A percentile compares a stretch with the other conserved stretches of the same genome.
Conservation (phyloP, 169 alveolate species). For the Cryptosporidium sp. region DNA sequence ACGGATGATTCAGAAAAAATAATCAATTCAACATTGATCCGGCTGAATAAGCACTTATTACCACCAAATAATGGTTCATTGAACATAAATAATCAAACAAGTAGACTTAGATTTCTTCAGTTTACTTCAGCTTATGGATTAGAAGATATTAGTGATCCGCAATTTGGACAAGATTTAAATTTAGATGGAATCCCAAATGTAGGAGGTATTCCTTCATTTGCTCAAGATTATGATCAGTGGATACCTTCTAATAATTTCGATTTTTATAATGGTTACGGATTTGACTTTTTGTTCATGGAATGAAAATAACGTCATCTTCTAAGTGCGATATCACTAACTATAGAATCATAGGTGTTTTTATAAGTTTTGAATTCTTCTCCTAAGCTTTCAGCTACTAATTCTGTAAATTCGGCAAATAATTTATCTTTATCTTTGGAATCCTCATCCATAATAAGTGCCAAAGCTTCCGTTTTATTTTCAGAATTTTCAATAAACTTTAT, state of each 20-base stretch:
- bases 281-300: not conserved
- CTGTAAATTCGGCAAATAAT: constrained; percentile 3
- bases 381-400: constrained; percentile 4
- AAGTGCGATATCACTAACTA: not conserved
- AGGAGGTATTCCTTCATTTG: not conserved
- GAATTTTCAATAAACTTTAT: constrained; percentile 5
- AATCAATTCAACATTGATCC: constrained; percentile 6
- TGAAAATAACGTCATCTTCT: not conserved
- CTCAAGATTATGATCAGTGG: not conserved
- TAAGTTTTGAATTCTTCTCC: constrained; percentile 23
- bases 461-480: constrained; percentile 1
- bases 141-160: not conserved
- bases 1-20: constrained; percentile 14
- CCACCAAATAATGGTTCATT: not conserved
- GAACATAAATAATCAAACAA: not conserved
- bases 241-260: not conserved
- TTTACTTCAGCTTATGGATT: constrained; percentile 46
- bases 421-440: constrained; percentile 4
- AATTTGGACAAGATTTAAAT: not conserved
- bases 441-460: constrained; percentile 15
- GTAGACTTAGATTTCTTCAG: constrained; percentile 27
- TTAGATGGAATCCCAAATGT: constrained; percentile 9
- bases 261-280: not conserved
- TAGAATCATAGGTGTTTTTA: constrained; percentile 2
- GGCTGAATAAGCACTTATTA: not conserved